Base-by-base conservation (phyloP, 2,329 filamentous ascomycete genomes). In the Trichoderma aggressivum region DNA sequence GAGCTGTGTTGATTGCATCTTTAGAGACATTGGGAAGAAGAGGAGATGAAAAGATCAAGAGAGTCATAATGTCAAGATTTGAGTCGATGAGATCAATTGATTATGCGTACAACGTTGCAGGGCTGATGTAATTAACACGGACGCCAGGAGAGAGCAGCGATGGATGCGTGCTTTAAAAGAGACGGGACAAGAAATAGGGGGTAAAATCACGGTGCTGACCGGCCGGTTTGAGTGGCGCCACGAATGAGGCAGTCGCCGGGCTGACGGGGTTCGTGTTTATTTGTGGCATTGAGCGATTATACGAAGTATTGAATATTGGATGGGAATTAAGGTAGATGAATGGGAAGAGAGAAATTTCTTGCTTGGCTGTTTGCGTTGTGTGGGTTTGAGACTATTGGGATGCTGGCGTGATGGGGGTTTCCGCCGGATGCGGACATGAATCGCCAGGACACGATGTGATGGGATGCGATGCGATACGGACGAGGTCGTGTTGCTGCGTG, bases 351-450 rank as follows among this genome's bases (percentile, higher is more conserved):
- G 7, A 32, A 56, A 66, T 28, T 28, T 30, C 2, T 53, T 30
- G n/a, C n/a, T 53, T 21, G 47, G 62, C 62, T 65, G 62, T 50
- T 65, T 65, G 62, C 62, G 43, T 59, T 30, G 28, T n/a, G 26
- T 34, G 36, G 36, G 36, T 43, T 43, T 34, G 56, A 59, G 32
- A 11, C 56, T 32, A 21, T 32, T 34, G 56, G 47, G 47, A 53
- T 59, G 28, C 14, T 34, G 56, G 56, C 12, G 56, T 59, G 56
- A 34, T 59, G 30, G 56, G 30, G 24, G 30, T 14, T 21, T 16
- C 34, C 18, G 56, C 56, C 56, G 56, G 14, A 59, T 59, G 56
- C 56, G 32, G 56, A 24, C 53, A 56, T 56, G 53, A 14, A 21
- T 21, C 28, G 18, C 11, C 3, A 4, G 56, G 18, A 32, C 32